Evolutionary conservation across 2,329 filamentous ascomycete species (phyloP).

Genomic region (Nemania sp.): DNA sequence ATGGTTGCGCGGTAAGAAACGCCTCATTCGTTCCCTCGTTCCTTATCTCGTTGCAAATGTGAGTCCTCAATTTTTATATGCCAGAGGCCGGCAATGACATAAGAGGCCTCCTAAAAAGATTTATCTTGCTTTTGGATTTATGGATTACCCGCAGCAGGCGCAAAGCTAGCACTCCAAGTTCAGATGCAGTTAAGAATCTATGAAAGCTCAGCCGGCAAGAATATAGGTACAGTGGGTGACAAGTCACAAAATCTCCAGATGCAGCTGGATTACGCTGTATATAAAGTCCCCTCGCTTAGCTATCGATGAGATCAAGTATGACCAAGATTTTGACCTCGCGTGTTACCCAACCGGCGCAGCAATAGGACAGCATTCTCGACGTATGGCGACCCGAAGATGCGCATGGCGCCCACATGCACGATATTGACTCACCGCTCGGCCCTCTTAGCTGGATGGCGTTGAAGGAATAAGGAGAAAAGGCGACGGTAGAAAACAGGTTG

Average conservation of each 20-base stretch:
- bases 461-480: background rate
- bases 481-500: background rate
- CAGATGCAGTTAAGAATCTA: background rate
- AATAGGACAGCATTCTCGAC: background rate
- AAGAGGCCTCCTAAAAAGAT: background rate
- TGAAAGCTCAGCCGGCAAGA: background rate
- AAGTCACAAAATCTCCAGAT: background rate
- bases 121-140: background rate
- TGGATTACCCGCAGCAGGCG: background rate
- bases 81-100: slow-evolving; percentile 2
- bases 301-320: too few relatives aligned
- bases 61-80: slow-evolving; percentile 12
- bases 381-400: background rate
- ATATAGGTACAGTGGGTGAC: background rate
- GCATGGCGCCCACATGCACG: background rate
- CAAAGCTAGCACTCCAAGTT: background rate
- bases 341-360: background rate
- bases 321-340: too few relatives aligned
- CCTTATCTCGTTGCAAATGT: background rate
- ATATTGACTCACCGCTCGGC: too few relatives aligned
- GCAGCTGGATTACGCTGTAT: background rate
- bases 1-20: slow-evolving; percentile 3
- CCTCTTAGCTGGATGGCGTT: background rate
- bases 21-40: slow-evolving; percentile 4
- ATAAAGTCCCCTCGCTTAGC: slow-evolving; percentile 18